Evolutionary conservation across 345 rosid genomes (phyloP).

Genomic region (Luvunga scandens): DNA sequence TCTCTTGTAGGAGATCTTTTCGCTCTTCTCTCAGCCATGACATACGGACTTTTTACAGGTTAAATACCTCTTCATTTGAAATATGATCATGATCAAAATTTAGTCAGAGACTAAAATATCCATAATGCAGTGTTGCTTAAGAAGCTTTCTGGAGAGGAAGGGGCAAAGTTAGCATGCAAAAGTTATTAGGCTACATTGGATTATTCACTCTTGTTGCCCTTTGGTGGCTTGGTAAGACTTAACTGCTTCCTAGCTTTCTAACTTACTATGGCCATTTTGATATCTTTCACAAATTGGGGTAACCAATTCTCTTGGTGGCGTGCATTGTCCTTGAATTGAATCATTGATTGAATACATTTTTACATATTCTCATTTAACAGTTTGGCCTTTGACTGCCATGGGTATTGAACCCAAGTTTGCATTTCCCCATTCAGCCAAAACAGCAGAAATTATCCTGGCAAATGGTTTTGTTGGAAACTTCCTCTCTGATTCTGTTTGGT

Average conservation of each 20-base stretch:
- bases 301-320: no score
- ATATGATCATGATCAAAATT: background rate
- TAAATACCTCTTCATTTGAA: background rate
- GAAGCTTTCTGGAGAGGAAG: conserved; percentile 41
- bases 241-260: background rate
- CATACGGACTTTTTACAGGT: conserved; percentile 47
- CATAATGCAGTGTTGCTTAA: conserved; percentile 38
- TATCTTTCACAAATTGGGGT: no score
- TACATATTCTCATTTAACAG: conserved; percentile 18
- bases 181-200: conserved; percentile 45
- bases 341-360: background rate
- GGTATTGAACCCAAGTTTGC: conserved; percentile 41
- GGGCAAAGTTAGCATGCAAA: conserved; percentile 44
- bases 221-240: conserved; percentile 46
- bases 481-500: conserved; percentile 44
- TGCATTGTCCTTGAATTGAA: no score
- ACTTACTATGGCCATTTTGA: no score
- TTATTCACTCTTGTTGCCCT: conserved; percentile 30
- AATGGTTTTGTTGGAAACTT: conserved; percentile 43
- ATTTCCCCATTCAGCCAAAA: conserved; percentile 30
- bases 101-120: background rate
- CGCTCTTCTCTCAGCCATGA: conserved; percentile 39
- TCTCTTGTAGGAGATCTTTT: conserved; percentile 42
- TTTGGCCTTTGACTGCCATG: conserved; percentile 41
- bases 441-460: conserved; percentile 22